Evolutionary conservation across 2,329 filamentous ascomycete species (phyloP).

Genomic region (Tolypocladium tropicale): DNA sequence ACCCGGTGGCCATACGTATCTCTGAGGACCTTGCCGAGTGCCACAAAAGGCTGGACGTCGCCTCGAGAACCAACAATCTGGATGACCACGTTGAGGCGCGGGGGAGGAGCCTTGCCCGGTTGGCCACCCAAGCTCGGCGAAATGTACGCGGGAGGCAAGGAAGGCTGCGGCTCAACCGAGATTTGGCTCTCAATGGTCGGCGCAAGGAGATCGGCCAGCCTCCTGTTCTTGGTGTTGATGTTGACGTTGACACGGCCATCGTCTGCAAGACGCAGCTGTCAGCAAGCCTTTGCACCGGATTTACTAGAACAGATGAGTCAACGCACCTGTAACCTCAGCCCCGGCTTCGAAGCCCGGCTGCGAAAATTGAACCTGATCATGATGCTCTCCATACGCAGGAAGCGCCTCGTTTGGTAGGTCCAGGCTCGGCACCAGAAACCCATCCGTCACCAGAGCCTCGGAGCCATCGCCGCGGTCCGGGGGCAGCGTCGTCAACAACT

Average conservation of each 20-base stretch:
- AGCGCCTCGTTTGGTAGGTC: slow-evolving; percentile 32
- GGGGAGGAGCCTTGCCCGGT: slow-evolving; percentile 45
- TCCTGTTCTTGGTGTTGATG: slow-evolving; percentile 60
- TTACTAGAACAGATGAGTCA: too few relatives aligned
- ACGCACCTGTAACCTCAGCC: slow-evolving; percentile 44
- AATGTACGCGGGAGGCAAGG: slow-evolving; percentile 57
- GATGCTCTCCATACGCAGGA: slow-evolving; percentile 49
- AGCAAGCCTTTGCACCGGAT: background rate
- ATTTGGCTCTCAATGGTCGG: slow-evolving; percentile 52
- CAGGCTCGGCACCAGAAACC: slow-evolving; percentile 30
- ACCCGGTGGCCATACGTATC: slow-evolving; percentile 60
- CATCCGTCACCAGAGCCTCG: slow-evolving; percentile 25
- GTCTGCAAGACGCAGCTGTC: slow-evolving; percentile 29
- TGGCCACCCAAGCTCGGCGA: slow-evolving; percentile 60
- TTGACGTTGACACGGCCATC: slow-evolving; percentile 74
- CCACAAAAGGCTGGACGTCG: slow-evolving; percentile 68
- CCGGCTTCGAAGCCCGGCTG: slow-evolving; percentile 54
- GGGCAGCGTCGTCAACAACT: slow-evolving; percentile 1
- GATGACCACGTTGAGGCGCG: slow-evolving; percentile 58
- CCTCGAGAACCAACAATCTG: slow-evolving; percentile 67
- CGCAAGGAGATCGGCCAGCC: slow-evolving; percentile 56
- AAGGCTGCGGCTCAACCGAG: slow-evolving; percentile 34
- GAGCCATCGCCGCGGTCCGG: slow-evolving; percentile 10
- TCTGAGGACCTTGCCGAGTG: slow-evolving; percentile 54
- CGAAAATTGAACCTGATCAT: slow-evolving; percentile 46